These are phyloP conservation scores for Apiospora arundinis DNA, from an alignment of 2,329 filamentous ascomycete species.

Conservation along the genomic window DNA sequence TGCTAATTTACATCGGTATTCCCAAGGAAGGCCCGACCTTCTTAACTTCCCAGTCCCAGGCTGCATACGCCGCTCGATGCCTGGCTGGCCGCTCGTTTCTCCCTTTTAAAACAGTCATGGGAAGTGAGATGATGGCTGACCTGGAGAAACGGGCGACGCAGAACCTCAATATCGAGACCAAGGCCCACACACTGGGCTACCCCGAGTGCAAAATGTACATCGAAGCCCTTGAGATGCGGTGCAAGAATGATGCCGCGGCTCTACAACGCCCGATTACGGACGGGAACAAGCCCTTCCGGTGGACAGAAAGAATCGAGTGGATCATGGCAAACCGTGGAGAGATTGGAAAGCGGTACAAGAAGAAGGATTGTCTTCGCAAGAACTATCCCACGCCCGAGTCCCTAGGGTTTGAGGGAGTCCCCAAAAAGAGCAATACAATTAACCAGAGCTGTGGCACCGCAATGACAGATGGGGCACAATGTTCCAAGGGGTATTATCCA, in stretches of 20 bases:
- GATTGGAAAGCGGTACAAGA: not conserved
- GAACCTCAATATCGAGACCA: not conserved
- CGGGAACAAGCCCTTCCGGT: not conserved
- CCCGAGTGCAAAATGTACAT: not conserved
- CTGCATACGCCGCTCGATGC: not conserved
- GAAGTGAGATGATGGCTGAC: not conserved
- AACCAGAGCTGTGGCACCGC: too few relatives aligned
- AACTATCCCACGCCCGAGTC: not conserved
- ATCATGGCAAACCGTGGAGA: not conserved
- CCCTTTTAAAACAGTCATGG: not conserved
- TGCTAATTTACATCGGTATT: slow-evolving; percentile 15
- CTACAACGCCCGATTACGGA: too few relatives aligned
- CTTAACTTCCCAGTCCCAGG: not conserved
- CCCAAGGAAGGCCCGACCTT: slow-evolving; percentile 16
- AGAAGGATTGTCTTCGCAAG: not conserved
- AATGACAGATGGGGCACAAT: too few relatives aligned
- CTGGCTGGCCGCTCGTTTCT: not conserved
- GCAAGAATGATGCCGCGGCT: not conserved
- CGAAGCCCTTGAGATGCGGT: not conserved
- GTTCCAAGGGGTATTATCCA: too few relatives aligned
- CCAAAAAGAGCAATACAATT: not conserved
- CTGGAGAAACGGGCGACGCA: not conserved
- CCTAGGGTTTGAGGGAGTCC: not conserved
- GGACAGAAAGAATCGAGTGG: not conserved
- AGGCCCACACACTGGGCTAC: not conserved